Conservation (phyloP, 331 rosid species). For the Saraca asoca region DNA sequence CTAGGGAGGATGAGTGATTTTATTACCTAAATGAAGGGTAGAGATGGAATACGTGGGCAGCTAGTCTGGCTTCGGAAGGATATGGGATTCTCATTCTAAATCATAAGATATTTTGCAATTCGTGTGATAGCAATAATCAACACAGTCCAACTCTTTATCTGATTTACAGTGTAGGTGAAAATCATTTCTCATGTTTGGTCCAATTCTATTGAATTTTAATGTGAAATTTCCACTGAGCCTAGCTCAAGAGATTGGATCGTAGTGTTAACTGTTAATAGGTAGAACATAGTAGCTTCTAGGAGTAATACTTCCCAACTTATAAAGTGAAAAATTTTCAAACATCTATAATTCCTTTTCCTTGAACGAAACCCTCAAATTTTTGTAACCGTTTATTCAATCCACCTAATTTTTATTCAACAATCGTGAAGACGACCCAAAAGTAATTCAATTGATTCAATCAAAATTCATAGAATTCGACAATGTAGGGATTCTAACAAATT, state of each 20-base stretch:
- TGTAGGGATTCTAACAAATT: constrained; percentile 2
- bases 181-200: background rate
- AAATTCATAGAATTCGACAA: background rate
- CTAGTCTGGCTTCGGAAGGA: background rate
- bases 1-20: background rate
- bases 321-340: background rate
- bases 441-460: background rate
- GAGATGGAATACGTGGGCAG: background rate
- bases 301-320: background rate
- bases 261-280: background rate
- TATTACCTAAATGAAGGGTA: background rate
- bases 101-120: no score
- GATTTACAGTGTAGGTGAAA: background rate
- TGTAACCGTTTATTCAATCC: background rate
- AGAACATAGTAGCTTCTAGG: background rate
- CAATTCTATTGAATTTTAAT: background rate
- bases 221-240: background rate
- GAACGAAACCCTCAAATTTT: background rate
- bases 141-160: background rate
- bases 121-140: background rate
- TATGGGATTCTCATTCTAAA: background rate
- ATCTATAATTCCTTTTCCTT: background rate
- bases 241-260: background rate
- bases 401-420: background rate
- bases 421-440: no score